Percentiles rank a stretch among this genome's conserved stretches.
phyloP scores from a whole-genome alignment of 805 yeast genomes.

The Kodamaea jinghongensis region DNA sequence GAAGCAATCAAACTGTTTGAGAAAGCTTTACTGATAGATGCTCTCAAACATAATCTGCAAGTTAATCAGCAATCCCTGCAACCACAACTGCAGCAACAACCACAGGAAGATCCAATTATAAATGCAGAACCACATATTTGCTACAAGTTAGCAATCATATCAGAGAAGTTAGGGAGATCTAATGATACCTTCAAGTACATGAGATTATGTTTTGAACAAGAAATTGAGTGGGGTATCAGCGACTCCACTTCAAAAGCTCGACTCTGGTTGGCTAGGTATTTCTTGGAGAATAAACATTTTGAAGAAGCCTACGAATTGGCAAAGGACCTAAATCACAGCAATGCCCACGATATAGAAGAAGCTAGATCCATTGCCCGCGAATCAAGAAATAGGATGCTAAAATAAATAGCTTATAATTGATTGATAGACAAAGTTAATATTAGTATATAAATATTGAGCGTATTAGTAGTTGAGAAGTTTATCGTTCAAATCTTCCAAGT shows the following conservation, averaged over 20 bases:
- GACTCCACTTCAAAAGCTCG: constrained; percentile 79
- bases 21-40: constrained; percentile 62
- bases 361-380: constrained; percentile 81
- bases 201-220: constrained; percentile 67
- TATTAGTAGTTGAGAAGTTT: constrained; percentile 22
- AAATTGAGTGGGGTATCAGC: constrained; percentile 58
- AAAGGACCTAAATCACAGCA: constrained; percentile 60
- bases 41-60: constrained; percentile 18
- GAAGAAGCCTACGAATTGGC: constrained; percentile 73
- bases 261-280: constrained; percentile 79
- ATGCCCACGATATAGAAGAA: constrained; percentile 86
- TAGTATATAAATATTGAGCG: constrained; percentile 1
- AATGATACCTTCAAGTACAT: constrained; percentile 59
- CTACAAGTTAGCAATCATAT: constrained; percentile 65
- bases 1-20: constrained; percentile 82
- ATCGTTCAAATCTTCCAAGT: constrained; percentile 24
- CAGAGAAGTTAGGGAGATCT: constrained; percentile 53
- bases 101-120: constrained; percentile 36
- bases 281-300: constrained; percentile 54
- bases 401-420: constrained; percentile 4
- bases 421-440: neutral
- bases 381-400: constrained; percentile 54
- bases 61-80: constrained; percentile 9
- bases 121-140: constrained; percentile 47
- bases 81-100: constrained; percentile 14